phyloP scores from a whole-genome alignment of 1,139 yeast species.

The Debaryomycetaceae sp. region DNA sequence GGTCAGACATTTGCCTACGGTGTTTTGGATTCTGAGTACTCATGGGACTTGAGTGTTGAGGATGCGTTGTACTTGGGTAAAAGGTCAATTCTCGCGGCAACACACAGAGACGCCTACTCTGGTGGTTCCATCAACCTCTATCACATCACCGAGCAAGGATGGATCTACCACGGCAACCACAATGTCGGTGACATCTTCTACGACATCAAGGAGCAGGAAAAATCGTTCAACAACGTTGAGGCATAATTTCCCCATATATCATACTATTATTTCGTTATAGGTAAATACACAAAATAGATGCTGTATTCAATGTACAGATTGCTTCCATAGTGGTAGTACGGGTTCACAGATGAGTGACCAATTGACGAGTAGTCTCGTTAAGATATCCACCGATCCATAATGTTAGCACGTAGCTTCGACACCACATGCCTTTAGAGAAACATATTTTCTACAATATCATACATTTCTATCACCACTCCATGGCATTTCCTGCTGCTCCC shows the following conservation, averaged over 20 bases:
- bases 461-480: too few species aligned
- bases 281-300: too few species aligned
- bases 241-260: constrained; percentile 30
- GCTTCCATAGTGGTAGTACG: too few species aligned
- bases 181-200: constrained; percentile 91
- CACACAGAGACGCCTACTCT: constrained; percentile 97
- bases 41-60: constrained; percentile 86
- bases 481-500: too few species aligned
- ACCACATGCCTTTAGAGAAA: too few species aligned
- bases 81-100: constrained; percentile 94
- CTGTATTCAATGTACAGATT: too few species aligned
- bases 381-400: too few species aligned
- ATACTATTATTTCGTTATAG: neutral
- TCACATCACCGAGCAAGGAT: constrained; percentile 90
- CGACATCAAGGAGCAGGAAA: constrained; percentile 85
- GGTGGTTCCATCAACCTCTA: constrained; percentile 95
- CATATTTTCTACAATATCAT: too few species aligned
- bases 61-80: constrained; percentile 94
- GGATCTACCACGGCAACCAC: constrained; percentile 94
- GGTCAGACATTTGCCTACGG: constrained; percentile 99
- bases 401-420: too few species aligned
- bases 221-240: constrained; percentile 86
- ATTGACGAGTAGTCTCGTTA: too few species aligned
- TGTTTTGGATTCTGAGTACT: constrained; percentile 87
- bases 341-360: too few species aligned